Evolutionary conservation across 768 basidiomycete genomes (phyloP).

Genomic region (Phaffia tasmanica): DNA sequence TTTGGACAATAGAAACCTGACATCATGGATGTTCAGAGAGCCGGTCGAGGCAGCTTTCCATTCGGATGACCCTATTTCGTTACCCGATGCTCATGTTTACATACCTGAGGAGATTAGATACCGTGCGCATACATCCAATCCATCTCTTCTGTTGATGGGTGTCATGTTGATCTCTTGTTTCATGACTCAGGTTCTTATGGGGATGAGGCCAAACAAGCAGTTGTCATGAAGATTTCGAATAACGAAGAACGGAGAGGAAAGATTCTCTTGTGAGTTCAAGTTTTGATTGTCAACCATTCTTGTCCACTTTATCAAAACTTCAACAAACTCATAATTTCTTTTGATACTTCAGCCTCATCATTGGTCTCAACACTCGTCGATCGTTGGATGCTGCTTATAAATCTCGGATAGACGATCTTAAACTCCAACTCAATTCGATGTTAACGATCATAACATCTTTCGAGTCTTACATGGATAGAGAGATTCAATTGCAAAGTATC

Average conservation of each 20-base stretch:
- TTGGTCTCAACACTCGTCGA: constrained; percentile 33
- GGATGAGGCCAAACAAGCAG: not conserved
- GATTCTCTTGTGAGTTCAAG: not conserved
- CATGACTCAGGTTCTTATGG: constrained; percentile 6
- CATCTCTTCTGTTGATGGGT: not conserved
- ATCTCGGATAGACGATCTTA: constrained; percentile 30
- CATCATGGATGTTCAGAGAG: not conserved
- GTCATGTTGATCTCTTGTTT: not conserved
- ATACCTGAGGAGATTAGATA: constrained; percentile 3
- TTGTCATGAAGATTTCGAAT: constrained; percentile 15
- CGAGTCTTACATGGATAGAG: constrained; percentile 31
- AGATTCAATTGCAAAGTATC: constrained; percentile 25
- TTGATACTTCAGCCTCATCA: constrained; percentile 26
- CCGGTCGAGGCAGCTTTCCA: constrained; percentile 4
- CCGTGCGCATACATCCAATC: not conserved
- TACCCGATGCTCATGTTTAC: not conserved
- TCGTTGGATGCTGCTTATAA: constrained; percentile 30
- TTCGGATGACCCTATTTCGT: not conserved
- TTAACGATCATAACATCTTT: constrained; percentile 13
- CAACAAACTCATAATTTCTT: too few species aligned
- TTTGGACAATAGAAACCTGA: too few species aligned
- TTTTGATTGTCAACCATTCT: too few species aligned
- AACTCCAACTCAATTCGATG: constrained; percentile 16
- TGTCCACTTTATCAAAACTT: too few species aligned
- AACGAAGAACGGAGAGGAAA: not conserved